Percentiles rank a stretch among this genome's conserved stretches.
Conservation (phyloP, 108 stramenopile genomes). For the Skeletonema costatum region DNA sequence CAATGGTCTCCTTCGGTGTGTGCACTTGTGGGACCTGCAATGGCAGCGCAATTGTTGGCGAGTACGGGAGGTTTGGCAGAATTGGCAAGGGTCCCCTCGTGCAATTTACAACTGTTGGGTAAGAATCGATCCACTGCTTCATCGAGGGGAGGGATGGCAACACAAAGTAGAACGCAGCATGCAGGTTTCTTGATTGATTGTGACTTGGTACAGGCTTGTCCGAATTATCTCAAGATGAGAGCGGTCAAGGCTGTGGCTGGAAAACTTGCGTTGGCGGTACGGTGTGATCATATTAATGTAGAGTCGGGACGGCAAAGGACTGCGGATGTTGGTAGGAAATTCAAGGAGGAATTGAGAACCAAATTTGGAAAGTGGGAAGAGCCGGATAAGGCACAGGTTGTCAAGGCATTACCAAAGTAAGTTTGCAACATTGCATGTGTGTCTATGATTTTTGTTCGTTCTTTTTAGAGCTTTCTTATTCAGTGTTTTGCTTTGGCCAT, state of each 20-base stretch:
- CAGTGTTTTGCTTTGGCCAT: background rate
- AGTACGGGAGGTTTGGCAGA: conserved; percentile 92
- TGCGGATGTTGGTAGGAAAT: conserved; percentile 53
- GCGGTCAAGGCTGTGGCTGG: conserved; percentile 88
- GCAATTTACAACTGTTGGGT: conserved; percentile 84
- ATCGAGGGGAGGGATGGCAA: conserved; percentile 39
- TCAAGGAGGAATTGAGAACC: conserved; percentile 62
- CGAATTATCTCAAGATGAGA: conserved; percentile 77
- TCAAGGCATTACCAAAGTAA: conserved; percentile 96
- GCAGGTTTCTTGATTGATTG: conserved; percentile 83
- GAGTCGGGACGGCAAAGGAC: conserved; percentile 59
- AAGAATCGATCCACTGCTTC: conserved; percentile 59
- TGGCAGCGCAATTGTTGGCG: conserved; percentile 88
- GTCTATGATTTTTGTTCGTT: background rate
- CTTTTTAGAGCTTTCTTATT: conserved; percentile 1
- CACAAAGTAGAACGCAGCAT: conserved; percentile 53
- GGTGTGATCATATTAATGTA: conserved; percentile 83
- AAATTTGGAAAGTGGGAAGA: conserved; percentile 95
- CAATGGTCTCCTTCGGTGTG: conserved; percentile 64
- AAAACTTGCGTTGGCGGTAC: conserved; percentile 78
- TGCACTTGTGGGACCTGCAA: conserved; percentile 82
- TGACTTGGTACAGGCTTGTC: conserved; percentile 75
- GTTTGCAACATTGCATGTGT: conserved; percentile 31
- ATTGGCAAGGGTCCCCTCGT: conserved; percentile 78
- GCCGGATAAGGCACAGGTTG: conserved; percentile 86